These are phyloP conservation scores for Gnomoniopsis sp. DNA, from an alignment of 2,329 filamentous ascomycete species.

Conservation along the genomic window DNA sequence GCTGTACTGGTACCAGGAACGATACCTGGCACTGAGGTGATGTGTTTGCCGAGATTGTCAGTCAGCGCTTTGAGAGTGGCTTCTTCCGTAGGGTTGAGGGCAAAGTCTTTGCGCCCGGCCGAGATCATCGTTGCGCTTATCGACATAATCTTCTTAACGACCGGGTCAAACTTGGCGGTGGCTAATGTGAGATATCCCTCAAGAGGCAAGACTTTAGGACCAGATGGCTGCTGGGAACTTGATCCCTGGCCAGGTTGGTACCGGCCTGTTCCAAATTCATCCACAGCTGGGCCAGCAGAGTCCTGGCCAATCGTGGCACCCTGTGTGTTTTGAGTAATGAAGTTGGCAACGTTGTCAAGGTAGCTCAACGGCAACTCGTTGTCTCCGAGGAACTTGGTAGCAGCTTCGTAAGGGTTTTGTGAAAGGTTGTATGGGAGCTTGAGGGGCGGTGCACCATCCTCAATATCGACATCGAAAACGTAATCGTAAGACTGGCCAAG, in stretches of 20 bases:
- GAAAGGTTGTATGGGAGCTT: conserved; percentile 93
- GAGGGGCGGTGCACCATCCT: conserved; percentile 86
- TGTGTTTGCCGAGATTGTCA: conserved; percentile 58
- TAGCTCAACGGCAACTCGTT: conserved; percentile 87
- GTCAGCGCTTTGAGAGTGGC: conserved; percentile 58
- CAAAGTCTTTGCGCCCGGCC: conserved; percentile 68
- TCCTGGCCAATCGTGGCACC: conserved; percentile 75
- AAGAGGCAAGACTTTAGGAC: conserved; percentile 68
- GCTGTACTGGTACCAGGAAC: conserved; percentile 8
- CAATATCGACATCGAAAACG: conserved; percentile 94
- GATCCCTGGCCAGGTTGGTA: conserved; percentile 70
- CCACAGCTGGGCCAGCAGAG: conserved; percentile 46
- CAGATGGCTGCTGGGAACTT: conserved; percentile 30
- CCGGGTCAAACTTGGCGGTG: conserved; percentile 66
- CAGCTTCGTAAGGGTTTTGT: conserved; percentile 88
- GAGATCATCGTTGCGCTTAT: conserved; percentile 71
- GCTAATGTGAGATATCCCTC: conserved; percentile 75
- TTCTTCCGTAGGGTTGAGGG: conserved; percentile 71
- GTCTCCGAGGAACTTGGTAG: conserved; percentile 83
- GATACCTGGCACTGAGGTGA: conserved; percentile 28
- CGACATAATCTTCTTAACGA: conserved; percentile 72
- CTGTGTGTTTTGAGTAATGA: conserved; percentile 86
- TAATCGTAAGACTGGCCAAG: conserved; percentile 90
- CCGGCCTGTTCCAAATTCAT: conserved; percentile 74
- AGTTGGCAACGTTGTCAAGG: conserved; percentile 87